Evolutionary conservation across 176 grass and related monocot genomes (phyloP).

Genomic region (Poa annua): DNA sequence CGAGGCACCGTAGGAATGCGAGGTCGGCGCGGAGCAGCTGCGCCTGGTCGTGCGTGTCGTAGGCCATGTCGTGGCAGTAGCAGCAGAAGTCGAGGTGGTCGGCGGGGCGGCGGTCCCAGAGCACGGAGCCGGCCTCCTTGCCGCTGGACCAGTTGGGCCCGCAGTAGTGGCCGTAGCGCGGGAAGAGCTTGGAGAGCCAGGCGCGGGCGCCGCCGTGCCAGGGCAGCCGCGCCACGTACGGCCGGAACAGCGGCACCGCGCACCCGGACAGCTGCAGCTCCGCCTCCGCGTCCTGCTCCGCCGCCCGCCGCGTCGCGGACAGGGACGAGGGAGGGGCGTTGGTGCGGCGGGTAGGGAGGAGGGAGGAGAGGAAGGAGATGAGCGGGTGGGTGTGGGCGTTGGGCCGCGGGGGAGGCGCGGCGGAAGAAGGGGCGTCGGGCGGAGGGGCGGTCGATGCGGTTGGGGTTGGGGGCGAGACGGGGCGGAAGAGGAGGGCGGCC

Average conservation of each 20-base stretch:
- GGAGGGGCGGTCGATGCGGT: background rate
- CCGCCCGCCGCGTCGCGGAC: background rate
- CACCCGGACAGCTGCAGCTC: conserved; percentile 62
- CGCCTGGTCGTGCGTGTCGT: conserved; percentile 92
- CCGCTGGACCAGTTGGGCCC: conserved; percentile 98
- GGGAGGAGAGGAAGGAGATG: conserved; percentile 53
- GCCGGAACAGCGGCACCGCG: conserved; percentile 81
- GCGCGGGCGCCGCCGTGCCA: conserved; percentile 83
- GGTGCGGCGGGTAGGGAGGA: conserved; percentile 26
- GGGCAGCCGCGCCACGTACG: conserved; percentile 88
- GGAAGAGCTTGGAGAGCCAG: conserved; percentile 81
- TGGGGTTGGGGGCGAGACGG: conserved; percentile 24
- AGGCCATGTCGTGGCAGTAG: conserved; percentile 99
- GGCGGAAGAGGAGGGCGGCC: conserved; percentile 48
- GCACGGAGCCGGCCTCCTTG: conserved; percentile 81
- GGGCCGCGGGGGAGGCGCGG: background rate
- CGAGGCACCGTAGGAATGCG: conserved; percentile 85
- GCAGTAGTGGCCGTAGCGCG: conserved; percentile 95
- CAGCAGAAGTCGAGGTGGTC: conserved; percentile 98
- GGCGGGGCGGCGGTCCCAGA: conserved; percentile 85
- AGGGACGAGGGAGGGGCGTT: background rate
- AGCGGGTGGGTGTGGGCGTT: background rate
- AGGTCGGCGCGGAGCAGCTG: conserved; percentile 90
- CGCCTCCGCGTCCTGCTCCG: conserved; percentile 14
- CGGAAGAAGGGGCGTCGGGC: background rate